phyloP scores from a whole-genome alignment of 148 eudicot genomes.

The Polygonum maritimum region DNA sequence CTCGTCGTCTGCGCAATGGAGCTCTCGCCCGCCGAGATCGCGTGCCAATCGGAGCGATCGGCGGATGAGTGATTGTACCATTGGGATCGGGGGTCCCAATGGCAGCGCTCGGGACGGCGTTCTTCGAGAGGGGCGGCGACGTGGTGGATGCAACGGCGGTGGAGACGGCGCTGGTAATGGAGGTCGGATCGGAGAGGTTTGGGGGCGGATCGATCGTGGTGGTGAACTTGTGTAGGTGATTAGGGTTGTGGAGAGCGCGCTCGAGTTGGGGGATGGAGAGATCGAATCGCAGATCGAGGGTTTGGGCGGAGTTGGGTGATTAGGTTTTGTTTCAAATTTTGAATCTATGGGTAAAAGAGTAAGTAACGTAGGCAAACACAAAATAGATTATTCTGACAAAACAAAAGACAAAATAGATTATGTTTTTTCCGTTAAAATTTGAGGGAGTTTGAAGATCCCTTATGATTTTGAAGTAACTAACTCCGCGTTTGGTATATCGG shows the following conservation, averaged over 20 bases:
- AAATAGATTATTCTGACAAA: too few species aligned
- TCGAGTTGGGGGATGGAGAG: slow-evolving; percentile 40
- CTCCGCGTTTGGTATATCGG: too few species aligned
- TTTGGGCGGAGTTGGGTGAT: slow-evolving; percentile 20
- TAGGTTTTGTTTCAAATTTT: background rate
- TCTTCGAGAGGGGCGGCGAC: slow-evolving; percentile 26
- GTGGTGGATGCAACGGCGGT: slow-evolving; percentile 34
- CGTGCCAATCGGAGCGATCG: background rate
- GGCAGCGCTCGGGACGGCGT: slow-evolving; percentile 27
- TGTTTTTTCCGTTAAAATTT: too few species aligned
- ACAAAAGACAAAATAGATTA: too few species aligned
- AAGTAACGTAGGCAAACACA: too few species aligned
- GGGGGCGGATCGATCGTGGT: slow-evolving; percentile 43
- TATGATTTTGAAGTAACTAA: too few species aligned
- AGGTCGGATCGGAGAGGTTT: slow-evolving; percentile 19
- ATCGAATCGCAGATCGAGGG: slow-evolving; percentile 34
- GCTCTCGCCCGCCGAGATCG: slow-evolving; percentile 17
- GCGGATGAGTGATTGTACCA: slow-evolving; percentile 28
- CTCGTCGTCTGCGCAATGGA: slow-evolving; percentile 8
- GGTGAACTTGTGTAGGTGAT: slow-evolving; percentile 47
- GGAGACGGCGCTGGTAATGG: slow-evolving; percentile 31
- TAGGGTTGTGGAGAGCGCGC: slow-evolving; percentile 38
- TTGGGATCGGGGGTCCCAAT: slow-evolving; percentile 18
- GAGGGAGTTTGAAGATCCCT: too few species aligned
- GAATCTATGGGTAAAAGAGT: too few species aligned